Evolutionary conservation across 2,329 filamentous ascomycete species (phyloP).

Genomic region (Cryoendolithus antarcticus): DNA sequence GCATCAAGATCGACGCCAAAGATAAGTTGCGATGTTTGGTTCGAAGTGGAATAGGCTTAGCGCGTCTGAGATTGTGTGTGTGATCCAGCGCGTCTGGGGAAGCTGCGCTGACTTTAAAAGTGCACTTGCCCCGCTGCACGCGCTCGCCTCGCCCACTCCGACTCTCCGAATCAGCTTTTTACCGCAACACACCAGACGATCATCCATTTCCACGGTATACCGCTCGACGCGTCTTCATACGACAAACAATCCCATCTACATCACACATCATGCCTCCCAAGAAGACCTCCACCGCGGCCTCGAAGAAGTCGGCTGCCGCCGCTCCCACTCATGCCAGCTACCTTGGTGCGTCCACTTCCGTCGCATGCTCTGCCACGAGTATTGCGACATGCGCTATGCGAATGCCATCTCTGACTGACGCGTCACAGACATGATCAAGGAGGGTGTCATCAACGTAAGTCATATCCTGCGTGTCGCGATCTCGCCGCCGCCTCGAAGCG

Average conservation of each 20-base stretch:
- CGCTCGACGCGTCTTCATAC: conserved; percentile 24
- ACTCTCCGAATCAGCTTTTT: too few species aligned
- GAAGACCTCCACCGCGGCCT: conserved; percentile 40
- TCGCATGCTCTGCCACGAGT: conserved; percentile 28
- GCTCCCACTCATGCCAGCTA: conserved; percentile 50
- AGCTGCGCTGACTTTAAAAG: conserved; percentile 6
- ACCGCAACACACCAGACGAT: too few species aligned
- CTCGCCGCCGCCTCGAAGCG: background rate
- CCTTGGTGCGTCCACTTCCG: conserved; percentile 45
- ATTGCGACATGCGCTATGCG: background rate
- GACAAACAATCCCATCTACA: conserved; percentile 14
- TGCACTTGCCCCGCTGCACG: conserved; percentile 4
- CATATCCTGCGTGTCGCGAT: conserved; percentile 15
- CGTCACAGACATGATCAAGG: conserved; percentile 56
- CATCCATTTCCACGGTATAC: conserved; percentile 9
- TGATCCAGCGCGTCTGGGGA: conserved; percentile 4
- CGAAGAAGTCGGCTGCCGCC: conserved; percentile 45
- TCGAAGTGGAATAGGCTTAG: conserved; percentile 5
- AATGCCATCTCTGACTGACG: conserved; percentile 1
- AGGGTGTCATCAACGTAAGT: conserved; percentile 60
- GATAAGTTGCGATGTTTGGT: background rate
- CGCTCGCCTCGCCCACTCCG: background rate
- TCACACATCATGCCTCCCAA: conserved; percentile 45
- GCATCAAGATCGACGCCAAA: too few species aligned
- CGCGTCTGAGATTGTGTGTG: conserved; percentile 4